phyloP scores from a whole-genome alignment of 2,329 filamentous ascomycete species.

The Corynespora cassiicola region DNA sequence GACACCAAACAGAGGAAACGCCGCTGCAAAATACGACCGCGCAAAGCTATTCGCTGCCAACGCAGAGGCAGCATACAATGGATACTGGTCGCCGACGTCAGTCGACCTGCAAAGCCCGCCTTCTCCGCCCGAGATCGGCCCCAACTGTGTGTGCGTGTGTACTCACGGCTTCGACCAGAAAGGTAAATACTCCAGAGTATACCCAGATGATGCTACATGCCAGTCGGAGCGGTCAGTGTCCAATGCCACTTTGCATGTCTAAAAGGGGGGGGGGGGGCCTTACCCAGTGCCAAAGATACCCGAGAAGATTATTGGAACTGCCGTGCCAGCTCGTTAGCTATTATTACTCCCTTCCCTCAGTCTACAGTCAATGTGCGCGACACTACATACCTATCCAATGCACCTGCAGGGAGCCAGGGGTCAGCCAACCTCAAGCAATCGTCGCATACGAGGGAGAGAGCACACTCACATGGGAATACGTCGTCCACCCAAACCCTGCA shows the following conservation, averaged over 20 bases:
- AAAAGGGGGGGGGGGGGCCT: conserved; percentile 22
- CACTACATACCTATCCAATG: conserved; percentile 56
- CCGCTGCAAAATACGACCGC: conserved; percentile 55
- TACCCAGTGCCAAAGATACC: conserved; percentile 55
- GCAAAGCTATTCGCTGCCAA: conserved; percentile 59
- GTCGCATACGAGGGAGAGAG: too few species aligned
- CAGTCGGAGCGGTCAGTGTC: conserved; percentile 34
- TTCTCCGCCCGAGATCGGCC: conserved; percentile 29
- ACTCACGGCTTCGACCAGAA: conserved; percentile 70
- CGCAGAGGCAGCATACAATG: conserved; percentile 57
- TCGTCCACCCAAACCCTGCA: conserved; percentile 80
- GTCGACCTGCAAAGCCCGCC: conserved; percentile 17
- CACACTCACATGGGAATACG: conserved; percentile 75
- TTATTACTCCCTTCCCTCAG: conserved; percentile 33
- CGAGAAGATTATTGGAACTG: conserved; percentile 59
- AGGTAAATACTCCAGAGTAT: conserved; percentile 87
- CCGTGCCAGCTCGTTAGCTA: conserved; percentile 38
- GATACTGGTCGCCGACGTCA: conserved; percentile 49
- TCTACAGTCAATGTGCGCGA: conserved; percentile 24
- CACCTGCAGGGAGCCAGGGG: conserved; percentile 47
- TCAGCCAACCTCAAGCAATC: conserved; percentile 56
- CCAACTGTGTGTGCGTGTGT: too few species aligned
- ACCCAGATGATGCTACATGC: conserved; percentile 71
- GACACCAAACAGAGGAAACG: conserved; percentile 56
- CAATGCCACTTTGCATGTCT: conserved; percentile 27